Evolutionary conservation across 495 filamentous ascomycete species (phyloP), one percentile per base, ranked within the genome.

Genomic region (Aspergillus campestris): DNA sequence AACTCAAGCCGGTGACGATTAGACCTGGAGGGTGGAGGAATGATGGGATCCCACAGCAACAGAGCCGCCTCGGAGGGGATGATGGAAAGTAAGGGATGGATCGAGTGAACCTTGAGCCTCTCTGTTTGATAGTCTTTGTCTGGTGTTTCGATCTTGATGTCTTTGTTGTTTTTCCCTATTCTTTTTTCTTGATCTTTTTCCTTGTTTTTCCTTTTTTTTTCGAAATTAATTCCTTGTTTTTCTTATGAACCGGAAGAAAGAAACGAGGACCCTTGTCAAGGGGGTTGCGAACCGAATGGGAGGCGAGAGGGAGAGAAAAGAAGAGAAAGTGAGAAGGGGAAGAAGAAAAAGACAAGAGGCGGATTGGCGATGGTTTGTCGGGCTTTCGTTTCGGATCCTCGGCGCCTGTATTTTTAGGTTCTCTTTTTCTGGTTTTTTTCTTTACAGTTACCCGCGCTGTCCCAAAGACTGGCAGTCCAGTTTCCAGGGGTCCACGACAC

Each of bases 181-280:
- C 40, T 45, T 55, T 47, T 62, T 58, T 58, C 53, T 57, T 48
- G 49, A 45, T 57, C 54, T 51, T 38, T 36, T 53, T 55, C 43
- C 49, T 31, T 38, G 14, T 35, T 41, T 42, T 40, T 40, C 37
- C 38, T 35, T 50, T 47, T 31, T 39, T 51, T 45, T 45, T 38
- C 28, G 34, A 28, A 54, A 31, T 38, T 30, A 40, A 44, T 35
- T 9, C 36, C 36, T 34, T 8, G 13, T 15, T 44, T 39, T 37
- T 53, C 35, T 33, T 34, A 33, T 31, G 4, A 24, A 24, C 18
- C 18, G 18, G 18, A 24, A 2, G 18, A 24, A 24, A 24, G 18
- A 24, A 24, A 24, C 1, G 18, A 24, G 18, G 18, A 24, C 18
- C 18, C 18, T 24, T 24, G 18, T 24, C 18, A 24, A 24, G 18